Evolutionary conservation across 805 yeast genomes (phyloP).

Genomic region (Cyberlindnera saturnus): DNA sequence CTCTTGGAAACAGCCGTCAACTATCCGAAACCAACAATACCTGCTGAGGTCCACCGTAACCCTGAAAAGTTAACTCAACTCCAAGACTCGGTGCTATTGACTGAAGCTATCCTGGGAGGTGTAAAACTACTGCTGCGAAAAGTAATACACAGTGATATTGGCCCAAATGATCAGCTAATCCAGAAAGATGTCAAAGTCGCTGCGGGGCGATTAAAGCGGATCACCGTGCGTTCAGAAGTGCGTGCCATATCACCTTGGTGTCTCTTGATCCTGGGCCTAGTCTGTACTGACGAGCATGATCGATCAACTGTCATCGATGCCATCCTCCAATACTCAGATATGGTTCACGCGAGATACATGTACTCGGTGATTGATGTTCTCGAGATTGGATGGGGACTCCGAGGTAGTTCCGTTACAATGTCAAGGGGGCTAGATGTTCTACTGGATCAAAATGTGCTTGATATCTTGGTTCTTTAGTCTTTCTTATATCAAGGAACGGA

Average conservation of each 20-base stretch:
- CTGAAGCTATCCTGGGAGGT: conserved; percentile 12
- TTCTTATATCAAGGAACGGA: no score
- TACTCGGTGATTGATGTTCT: conserved; percentile 12
- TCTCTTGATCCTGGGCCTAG: conserved; percentile 13
- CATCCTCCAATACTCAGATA: conserved; percentile 9
- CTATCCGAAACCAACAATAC: conserved; percentile 12
- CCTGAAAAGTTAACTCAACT: conserved; percentile 6
- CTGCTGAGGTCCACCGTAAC: conserved; percentile 7
- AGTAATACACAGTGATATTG: conserved; percentile 5
- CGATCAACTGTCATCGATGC: conserved; percentile 6
- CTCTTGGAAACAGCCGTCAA: conserved; percentile 7
- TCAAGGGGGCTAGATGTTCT: conserved; percentile 13
- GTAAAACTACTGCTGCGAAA: conserved; percentile 16
- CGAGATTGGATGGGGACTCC: conserved; percentile 15
- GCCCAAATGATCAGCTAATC: background rate
- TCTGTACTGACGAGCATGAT: conserved; percentile 6
- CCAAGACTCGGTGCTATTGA: conserved; percentile 13
- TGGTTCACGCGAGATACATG: conserved; percentile 11
- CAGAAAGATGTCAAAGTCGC: conserved; percentile 10
- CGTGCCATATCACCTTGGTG: conserved; percentile 5
- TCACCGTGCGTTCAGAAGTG: conserved; percentile 6
- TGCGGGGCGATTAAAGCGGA: conserved; percentile 4
- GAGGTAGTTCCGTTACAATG: conserved; percentile 2
- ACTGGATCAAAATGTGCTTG: conserved; percentile 4
- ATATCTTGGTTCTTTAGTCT: conserved; percentile 3